These are phyloP conservation scores for Amanita rubescens DNA, from an alignment of 768 basidiomycete genomes.

Conservation along the genomic window DNA sequence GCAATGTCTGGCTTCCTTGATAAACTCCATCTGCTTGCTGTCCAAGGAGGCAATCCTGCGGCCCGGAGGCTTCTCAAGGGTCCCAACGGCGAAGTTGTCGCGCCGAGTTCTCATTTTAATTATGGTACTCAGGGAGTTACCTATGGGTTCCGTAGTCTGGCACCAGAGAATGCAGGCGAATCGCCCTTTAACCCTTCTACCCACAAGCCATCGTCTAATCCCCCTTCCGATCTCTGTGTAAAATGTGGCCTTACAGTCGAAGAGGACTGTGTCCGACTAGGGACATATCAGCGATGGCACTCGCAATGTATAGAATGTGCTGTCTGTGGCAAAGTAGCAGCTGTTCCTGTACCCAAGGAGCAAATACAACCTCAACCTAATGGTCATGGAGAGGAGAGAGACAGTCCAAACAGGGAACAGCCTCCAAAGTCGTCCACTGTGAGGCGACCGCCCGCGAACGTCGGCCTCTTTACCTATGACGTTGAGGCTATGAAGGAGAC, in stretches of 20 bases:
- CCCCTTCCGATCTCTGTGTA: slow-evolving; percentile 87
- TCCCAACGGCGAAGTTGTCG: slow-evolving; percentile 57
- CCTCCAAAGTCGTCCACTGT: slow-evolving; percentile 55
- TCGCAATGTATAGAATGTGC: slow-evolving; percentile 86
- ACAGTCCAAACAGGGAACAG: slow-evolving; percentile 30
- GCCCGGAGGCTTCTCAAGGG: slow-evolving; percentile 70
- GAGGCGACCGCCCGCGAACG: slow-evolving; percentile 76
- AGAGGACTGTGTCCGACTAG: slow-evolving; percentile 92
- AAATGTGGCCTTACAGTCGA: slow-evolving; percentile 88
- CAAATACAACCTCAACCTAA: slow-evolving; percentile 30
- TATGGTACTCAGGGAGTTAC: slow-evolving; percentile 80
- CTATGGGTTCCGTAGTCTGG: slow-evolving; percentile 89
- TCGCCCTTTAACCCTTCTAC: slow-evolving; percentile 54
- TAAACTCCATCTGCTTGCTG: slow-evolving; percentile 85
- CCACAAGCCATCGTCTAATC: slow-evolving; percentile 54
- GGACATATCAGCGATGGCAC: slow-evolving; percentile 98
- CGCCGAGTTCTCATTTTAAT: slow-evolving; percentile 41
- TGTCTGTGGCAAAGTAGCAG: slow-evolving; percentile 71
- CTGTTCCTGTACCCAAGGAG: slow-evolving; percentile 52
- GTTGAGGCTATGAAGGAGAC: slow-evolving; percentile 61
- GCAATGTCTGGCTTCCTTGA: slow-evolving; percentile 90
- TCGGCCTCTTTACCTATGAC: slow-evolving; percentile 72
- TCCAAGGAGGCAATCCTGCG: slow-evolving; percentile 74
- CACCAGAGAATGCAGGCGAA: slow-evolving; percentile 87
- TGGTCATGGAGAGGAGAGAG: slow-evolving; percentile 42